Evolutionary conservation across 1,284 basidiomycete species (phyloP), one percentile per base, ranked within the genome.

Genomic region (Pseudozyma sp.): DNA sequence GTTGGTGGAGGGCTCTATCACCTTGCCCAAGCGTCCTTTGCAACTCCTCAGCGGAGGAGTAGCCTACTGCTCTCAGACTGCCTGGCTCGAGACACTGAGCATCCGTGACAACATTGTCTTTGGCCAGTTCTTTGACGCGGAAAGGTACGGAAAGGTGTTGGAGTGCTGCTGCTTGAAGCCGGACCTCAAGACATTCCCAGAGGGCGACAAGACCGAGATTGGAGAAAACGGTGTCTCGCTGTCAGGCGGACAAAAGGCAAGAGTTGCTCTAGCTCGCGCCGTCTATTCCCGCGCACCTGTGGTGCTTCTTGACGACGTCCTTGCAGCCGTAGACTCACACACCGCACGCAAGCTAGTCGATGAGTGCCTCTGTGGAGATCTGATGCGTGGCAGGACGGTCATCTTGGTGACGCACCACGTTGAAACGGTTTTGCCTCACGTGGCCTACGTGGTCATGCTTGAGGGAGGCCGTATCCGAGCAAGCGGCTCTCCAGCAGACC

Each of bases 391-490:
- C 37, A 88, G 90, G 45, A 92, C 91, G 0, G 86, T 92, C n/a
- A 87, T 94, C 17, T 86, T 94, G 13, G 91, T 92, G 33, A 92
- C 91, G 0, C 92, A 94, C 56, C 78, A 81, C 29, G 68, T 78
- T 11, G 59, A 67, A n/a, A 48, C 76, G 3, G 73, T 82, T 11
- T 46, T 66, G 24, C 57, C 67, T 11, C 43, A 57, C 17, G 61
- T 66, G 13, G 64, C 64, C 2, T 62, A 66, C 5, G 70, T 81
- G 17, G 64, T 79, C 19, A 67, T 60, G 34, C 73, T 85, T 82
- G 30, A 84, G 1, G 60, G 30, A 1, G 57, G 64, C 13, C 58
- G 39, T 11, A 58, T 77, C 45, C 39, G 37, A 3, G 68, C 60
- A 7, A 52, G 64, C 30, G 79, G 79, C n/a, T 63, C 82, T 64